Conservation (phyloP, 1,284 basidiomycete genomes). For the Cerrena zonata region DNA sequence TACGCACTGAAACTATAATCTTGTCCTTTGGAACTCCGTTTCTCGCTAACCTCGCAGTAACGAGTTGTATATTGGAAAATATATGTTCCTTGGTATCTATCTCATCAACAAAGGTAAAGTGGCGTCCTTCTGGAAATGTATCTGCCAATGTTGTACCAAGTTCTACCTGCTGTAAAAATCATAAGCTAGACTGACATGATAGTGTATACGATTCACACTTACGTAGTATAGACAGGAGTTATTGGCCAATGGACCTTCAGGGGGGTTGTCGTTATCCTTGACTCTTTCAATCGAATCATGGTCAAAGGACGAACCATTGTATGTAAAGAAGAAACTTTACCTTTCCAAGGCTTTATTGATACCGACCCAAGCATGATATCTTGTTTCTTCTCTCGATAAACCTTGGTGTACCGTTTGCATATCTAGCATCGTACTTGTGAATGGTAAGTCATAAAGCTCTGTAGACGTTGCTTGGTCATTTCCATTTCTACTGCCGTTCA, state of each 20-base stretch:
- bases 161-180: constrained; percentile 41
- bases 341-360: constrained; percentile 11
- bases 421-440: constrained; percentile 18
- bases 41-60: constrained; percentile 37
- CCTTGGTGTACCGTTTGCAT: constrained; percentile 14
- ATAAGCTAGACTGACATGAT: too few relatives aligned
- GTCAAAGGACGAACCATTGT: too few relatives aligned
- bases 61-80: constrained; percentile 34
- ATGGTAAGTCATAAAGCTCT: constrained; percentile 13
- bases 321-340: neutral
- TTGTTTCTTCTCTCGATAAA: constrained; percentile 12
- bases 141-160: constrained; percentile 40
- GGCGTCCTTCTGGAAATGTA: constrained; percentile 35
- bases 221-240: too few relatives aligned
- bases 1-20: constrained; percentile 49
- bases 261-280: too few relatives aligned
- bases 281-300: too few relatives aligned
- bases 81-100: too few relatives aligned
- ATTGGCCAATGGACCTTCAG: too few relatives aligned
- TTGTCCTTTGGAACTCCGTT: constrained; percentile 34
- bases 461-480: neutral
- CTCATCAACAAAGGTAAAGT: constrained; percentile 48
- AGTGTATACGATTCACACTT: too few relatives aligned
- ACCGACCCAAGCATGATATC: constrained; percentile 19
- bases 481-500: neutral